A percentile compares a stretch with the other conserved stretches of the same genome.
These are phyloP conservation scores for Chrysoporthe austroafricana DNA, from an alignment of 2,329 filamentous ascomycete genomes.

Conservation along the genomic window DNA sequence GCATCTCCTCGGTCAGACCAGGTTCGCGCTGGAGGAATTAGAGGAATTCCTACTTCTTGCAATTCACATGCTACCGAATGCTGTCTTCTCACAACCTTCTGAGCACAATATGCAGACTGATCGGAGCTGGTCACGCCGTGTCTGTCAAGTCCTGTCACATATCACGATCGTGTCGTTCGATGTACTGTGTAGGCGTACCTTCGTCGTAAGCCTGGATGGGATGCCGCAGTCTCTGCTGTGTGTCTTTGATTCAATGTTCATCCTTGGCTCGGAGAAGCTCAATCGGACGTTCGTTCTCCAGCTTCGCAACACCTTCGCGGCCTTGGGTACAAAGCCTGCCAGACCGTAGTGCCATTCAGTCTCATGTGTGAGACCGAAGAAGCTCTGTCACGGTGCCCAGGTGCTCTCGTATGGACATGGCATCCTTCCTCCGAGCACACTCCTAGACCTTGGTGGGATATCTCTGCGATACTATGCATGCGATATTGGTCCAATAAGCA, in stretches of 20 bases:
- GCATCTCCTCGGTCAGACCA: background rate
- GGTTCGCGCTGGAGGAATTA: background rate
- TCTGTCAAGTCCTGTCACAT: background rate
- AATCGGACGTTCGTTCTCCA: background rate
- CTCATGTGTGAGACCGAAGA: background rate
- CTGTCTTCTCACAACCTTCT: background rate
- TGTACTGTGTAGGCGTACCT: background rate
- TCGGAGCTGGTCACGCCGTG: background rate
- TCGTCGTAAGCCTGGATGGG: background rate
- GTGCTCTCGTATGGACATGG: background rate
- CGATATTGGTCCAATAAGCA: background rate
- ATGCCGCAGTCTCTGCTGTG: background rate
- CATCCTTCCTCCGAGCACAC: background rate
- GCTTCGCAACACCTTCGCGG: background rate
- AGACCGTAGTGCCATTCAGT: background rate
- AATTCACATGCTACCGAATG: background rate
- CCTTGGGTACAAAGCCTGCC: background rate
- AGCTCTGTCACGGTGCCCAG: background rate
- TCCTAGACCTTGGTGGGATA: background rate
- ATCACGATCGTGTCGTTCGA: background rate
- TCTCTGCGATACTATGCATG: background rate
- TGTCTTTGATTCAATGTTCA: background rate
- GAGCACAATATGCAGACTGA: background rate
- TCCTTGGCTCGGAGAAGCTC: background rate
- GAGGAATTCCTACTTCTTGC: background rate